Base-by-base conservation (phyloP, 2,329 filamentous ascomycete species). In the Colletotrichum liaoningense region DNA sequence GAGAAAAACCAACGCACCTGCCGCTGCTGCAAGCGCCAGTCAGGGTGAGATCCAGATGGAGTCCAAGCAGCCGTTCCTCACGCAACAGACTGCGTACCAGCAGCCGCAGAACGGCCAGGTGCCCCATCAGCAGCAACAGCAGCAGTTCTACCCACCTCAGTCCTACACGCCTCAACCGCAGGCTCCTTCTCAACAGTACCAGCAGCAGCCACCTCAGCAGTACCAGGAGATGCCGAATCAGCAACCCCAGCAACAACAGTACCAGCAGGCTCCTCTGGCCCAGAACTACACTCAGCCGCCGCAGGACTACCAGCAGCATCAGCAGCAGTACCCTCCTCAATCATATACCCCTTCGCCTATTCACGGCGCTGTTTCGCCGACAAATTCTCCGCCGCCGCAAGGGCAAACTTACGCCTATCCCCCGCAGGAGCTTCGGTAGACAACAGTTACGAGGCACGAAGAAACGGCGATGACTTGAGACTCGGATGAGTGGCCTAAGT, bases 21-120 rank as follows among this genome's bases (percentile, higher is more conserved):
- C 67, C 11, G 35, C 74, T 4, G 46, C 72, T 0, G 66, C 63
- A 22, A 68, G 73, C 1, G 74, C 74, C 22, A 59, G 63, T 35
- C 76, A 79, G 73, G 79, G 76, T 57, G 78, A 80, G 75, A 80
- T 81, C 74, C 81, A 82, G 79, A 81, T 84, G 76, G 77, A 78
- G 72, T 42, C 58, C n/a, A 72, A 75, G 60, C 74, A 76, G 63
- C 66, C 72, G 19, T 38, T 64, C 33, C 42, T 73, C 4, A 54
- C 69, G 3, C 75, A 76, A 57, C 66, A 75, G 60, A 67, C 73
- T 12, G 63, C 78, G 56, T 69, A 62, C 52, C 79, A 80, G 65
- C 77, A 77, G 26, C 26, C 75, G 30, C 79, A 79, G 33, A 75
- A 76, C n/a, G 58, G 57, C 6, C 66, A 35, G 54, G 24, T 54